Conservation (phyloP, 306 rosid genomes). For the Vicia villosa region DNA sequence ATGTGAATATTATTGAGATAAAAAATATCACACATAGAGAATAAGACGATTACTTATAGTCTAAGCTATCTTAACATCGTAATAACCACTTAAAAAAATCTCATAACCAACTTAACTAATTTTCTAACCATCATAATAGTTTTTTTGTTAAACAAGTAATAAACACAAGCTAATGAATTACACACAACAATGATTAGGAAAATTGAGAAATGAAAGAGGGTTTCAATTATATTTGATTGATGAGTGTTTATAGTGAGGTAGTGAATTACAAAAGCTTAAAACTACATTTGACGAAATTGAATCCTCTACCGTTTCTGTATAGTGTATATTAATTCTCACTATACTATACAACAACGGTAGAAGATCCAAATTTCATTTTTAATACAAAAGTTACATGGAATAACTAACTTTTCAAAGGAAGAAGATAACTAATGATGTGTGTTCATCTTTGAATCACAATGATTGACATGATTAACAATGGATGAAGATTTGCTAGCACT, state of each 20-base stretch:
- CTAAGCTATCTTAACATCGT: too few species aligned
- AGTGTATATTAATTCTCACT: background rate
- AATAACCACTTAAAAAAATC: too few species aligned
- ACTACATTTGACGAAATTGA: background rate
- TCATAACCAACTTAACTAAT: too few species aligned
- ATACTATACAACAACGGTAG: background rate
- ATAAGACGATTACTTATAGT: too few species aligned
- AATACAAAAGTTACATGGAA: background rate
- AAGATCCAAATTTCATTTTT: background rate
- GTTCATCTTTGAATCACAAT: conserved; percentile 21
- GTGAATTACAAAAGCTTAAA: background rate
- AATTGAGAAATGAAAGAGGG: too few species aligned
- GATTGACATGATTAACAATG: conserved; percentile 15
- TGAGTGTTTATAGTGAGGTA: too few species aligned
- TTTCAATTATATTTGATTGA: background rate
- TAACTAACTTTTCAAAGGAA: background rate
- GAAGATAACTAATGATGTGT: conserved; percentile 15
- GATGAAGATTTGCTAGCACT: conserved; percentile 22
- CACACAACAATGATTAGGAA: too few species aligned
- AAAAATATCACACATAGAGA: too few species aligned
- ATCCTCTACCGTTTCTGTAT: background rate
- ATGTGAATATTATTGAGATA: too few species aligned
- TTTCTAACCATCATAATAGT: too few species aligned
- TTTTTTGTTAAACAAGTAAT: too few species aligned
- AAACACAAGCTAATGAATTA: too few species aligned